Conservation (phyloP, 2,329 filamentous ascomycete species). For the Cephalotrichum gorgonifer region DNA sequence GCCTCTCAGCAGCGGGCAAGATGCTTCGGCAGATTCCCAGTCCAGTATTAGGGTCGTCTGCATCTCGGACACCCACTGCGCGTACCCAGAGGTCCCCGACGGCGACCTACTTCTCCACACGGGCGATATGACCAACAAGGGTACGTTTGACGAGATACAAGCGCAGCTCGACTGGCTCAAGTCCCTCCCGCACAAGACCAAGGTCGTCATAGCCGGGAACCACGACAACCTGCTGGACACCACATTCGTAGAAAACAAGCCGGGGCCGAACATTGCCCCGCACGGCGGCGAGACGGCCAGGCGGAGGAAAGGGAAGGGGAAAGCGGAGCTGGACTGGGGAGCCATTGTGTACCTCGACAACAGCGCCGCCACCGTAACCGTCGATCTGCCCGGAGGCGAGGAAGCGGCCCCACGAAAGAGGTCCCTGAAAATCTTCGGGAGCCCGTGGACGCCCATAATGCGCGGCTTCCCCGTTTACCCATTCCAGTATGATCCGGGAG, state of each 20-base stretch:
- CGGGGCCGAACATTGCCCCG: neutral
- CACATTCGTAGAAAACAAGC: constrained; percentile 11
- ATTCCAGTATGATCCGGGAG: constrained; percentile 26
- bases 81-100: constrained; percentile 20
- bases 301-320: neutral
- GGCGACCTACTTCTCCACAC: constrained; percentile 37
- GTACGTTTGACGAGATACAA: constrained; percentile 65
- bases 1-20: neutral
- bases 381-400: constrained; percentile 20
- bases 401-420: neutral
- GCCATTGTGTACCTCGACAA: constrained; percentile 69
- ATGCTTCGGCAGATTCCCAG: neutral
- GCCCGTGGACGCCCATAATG: neutral
- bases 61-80: constrained; percentile 29
- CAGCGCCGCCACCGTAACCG: constrained; percentile 50
- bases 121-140: constrained; percentile 39
- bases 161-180: constrained; percentile 57
- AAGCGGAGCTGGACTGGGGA: constrained; percentile 46
- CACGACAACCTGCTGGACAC: constrained; percentile 26
- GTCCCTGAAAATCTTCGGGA: neutral
- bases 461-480: constrained; percentile 18
- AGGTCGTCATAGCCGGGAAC: constrained; percentile 36
- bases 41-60: constrained; percentile 3
- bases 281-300: neutral
- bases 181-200: constrained; percentile 36